phyloP scores from a whole-genome alignment of 768 basidiomycete genomes.

The Leucogyrophana mollusca region DNA sequence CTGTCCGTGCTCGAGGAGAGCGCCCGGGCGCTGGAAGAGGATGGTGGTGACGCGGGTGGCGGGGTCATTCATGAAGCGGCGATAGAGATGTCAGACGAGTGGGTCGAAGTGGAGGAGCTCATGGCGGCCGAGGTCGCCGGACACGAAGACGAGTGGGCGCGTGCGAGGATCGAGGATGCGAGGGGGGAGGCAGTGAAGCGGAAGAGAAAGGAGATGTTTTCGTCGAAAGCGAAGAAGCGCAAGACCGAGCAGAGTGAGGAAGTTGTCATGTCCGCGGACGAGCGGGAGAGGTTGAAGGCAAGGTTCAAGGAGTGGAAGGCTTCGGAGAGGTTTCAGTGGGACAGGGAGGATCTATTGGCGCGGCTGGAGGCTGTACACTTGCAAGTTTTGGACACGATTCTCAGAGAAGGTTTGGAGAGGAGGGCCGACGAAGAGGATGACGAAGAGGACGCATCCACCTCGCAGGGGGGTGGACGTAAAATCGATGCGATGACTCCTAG shows the following conservation, averaged over 20 bases:
- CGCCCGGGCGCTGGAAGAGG: conserved; percentile 19
- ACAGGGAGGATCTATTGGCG: conserved; percentile 26
- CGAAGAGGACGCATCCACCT: neutral
- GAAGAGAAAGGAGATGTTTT: neutral
- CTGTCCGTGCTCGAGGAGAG: conserved; percentile 51
- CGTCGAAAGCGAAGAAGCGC: conserved; percentile 6
- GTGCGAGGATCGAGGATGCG: conserved; percentile 1
- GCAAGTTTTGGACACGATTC: conserved; percentile 33
- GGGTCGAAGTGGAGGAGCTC: conserved; percentile 32
- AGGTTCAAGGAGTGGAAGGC: conserved; percentile 2
- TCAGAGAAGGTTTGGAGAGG: conserved; percentile 29
- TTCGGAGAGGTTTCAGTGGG: conserved; percentile 16
- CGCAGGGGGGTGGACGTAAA: no score
- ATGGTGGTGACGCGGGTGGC: conserved; percentile 19
- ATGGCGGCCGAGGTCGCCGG: conserved; percentile 25
- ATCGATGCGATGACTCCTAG: no score
- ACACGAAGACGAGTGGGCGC: conserved; percentile 9
- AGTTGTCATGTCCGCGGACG: neutral
- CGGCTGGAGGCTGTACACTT: conserved; percentile 30
- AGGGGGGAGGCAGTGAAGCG: conserved; percentile 5
- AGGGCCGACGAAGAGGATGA: neutral
- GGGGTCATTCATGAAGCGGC: conserved; percentile 28
- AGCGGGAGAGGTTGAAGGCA: neutral
- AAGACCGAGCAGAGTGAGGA: neutral
- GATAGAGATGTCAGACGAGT: conserved; percentile 34